phyloP scores from a whole-genome alignment of 352 stramenopile genomes.

The Thraustochytrium sp. region DNA sequence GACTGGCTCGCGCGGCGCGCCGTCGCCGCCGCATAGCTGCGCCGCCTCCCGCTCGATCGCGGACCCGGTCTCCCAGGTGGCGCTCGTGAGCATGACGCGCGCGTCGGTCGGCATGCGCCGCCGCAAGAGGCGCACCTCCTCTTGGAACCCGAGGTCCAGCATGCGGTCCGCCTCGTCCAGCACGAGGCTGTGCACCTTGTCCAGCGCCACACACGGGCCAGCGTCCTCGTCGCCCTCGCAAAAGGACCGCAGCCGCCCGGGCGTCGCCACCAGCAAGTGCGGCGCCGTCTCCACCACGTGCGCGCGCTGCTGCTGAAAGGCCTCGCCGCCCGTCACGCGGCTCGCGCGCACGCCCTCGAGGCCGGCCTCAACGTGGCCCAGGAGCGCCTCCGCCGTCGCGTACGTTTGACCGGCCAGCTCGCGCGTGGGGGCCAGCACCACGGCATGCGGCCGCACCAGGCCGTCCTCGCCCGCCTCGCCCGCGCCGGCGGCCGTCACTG shows the following conservation, averaged over 20 bases:
- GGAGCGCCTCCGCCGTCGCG: constrained; percentile 23
- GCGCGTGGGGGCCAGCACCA: constrained; percentile 29
- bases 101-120: constrained; percentile 62
- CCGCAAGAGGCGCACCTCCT: constrained; percentile 91
- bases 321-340: constrained; percentile 61
- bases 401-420: constrained; percentile 28
- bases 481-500: not conserved
- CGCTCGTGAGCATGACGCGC: constrained; percentile 15
- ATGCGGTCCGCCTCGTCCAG: constrained; percentile 98
- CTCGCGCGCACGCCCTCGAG: constrained; percentile 84
- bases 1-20: not conserved
- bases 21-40: not conserved
- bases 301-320: constrained; percentile 69
- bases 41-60: not conserved
- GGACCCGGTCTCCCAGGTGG: not conserved
- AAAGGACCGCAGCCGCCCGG: constrained; percentile 70
- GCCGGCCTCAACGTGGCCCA: not conserved
- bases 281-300: constrained; percentile 78
- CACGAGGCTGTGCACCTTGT: constrained; percentile 72
- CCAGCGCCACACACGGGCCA: constrained; percentile 51
- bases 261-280: constrained; percentile 93
- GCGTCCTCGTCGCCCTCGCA: constrained; percentile 58
- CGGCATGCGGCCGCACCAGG: not conserved
- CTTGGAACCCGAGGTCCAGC: constrained; percentile 92
- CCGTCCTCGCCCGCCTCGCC: not conserved